Percentiles rank a stretch among this genome's conserved stretches.
phyloP scores from a whole-genome alignment of 805 yeast genomes.

The Zygotorulaspora chibaensis region DNA sequence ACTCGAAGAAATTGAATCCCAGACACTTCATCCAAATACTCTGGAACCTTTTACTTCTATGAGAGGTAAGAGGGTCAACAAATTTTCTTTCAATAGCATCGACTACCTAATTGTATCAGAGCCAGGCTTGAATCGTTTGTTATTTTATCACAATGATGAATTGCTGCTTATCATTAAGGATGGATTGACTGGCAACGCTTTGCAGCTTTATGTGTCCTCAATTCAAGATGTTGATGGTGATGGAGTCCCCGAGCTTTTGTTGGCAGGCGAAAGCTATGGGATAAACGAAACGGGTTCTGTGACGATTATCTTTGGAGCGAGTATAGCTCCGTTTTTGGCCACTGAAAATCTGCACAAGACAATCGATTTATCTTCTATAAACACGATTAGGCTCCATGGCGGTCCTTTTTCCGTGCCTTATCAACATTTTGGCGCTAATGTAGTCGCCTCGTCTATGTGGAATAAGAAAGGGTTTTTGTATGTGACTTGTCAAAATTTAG shows the following conservation, averaged over 20 bases:
- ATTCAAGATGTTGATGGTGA: constrained; percentile 38
- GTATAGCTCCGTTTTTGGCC: constrained; percentile 18
- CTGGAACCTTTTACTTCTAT: constrained; percentile 16
- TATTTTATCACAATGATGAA: constrained; percentile 32
- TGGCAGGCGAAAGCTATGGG: constrained; percentile 45
- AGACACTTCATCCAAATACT: neutral
- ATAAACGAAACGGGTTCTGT: constrained; percentile 22
- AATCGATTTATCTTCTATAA: constrained; percentile 8
- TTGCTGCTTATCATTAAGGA: constrained; percentile 28
- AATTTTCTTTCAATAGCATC: constrained; percentile 26
- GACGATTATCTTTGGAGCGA: constrained; percentile 13
- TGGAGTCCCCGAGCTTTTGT: constrained; percentile 40
- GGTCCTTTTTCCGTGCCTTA: constrained; percentile 15
- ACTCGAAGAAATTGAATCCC: constrained; percentile 29
- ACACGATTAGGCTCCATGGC: constrained; percentile 10
- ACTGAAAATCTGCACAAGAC: constrained; percentile 6
- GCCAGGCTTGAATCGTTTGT: constrained; percentile 48
- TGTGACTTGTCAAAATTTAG: constrained; percentile 22
- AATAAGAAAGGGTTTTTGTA: constrained; percentile 12
- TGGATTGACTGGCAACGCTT: constrained; percentile 17
- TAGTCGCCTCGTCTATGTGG: constrained; percentile 9
- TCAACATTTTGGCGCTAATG: constrained; percentile 24
- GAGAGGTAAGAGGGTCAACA: constrained; percentile 43
- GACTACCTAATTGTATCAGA: constrained; percentile 44
- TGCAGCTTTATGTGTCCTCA: constrained; percentile 34